These are phyloP conservation scores for Scedosporium minutisporum DNA, from an alignment of 2,329 filamentous ascomycete species.

Conservation along the genomic window DNA sequence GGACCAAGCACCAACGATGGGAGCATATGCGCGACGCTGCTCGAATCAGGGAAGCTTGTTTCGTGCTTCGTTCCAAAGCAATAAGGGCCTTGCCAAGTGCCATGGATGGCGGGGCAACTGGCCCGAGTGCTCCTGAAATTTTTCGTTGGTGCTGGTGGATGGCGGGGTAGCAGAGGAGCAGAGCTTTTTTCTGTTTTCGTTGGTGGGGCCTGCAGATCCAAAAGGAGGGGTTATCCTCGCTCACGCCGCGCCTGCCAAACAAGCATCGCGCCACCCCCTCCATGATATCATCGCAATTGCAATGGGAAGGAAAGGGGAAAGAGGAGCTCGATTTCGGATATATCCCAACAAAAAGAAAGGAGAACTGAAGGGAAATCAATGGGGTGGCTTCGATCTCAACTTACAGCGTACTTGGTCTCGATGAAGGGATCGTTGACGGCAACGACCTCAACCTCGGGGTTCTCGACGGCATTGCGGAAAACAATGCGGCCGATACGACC, in stretches of 20 bases:
- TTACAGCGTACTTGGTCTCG: slow-evolving; percentile 91
- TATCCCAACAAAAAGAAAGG: neutral
- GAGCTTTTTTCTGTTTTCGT: neutral
- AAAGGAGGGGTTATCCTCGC: neutral
- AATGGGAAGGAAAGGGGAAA: neutral
- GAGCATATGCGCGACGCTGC: no score
- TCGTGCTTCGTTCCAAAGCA: no score
- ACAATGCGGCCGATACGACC: slow-evolving; percentile 98
- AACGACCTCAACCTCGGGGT: slow-evolving; percentile 81
- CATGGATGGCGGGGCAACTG: neutral
- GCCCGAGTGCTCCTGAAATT: neutral
- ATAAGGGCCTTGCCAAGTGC: neutral
- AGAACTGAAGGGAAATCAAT: neutral
- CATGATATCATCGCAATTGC: slow-evolving; percentile 1
- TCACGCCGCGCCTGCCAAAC: neutral
- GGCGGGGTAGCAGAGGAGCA: neutral
- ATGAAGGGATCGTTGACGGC: slow-evolving; percentile 99
- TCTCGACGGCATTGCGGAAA: slow-evolving; percentile 95
- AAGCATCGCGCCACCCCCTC: neutral
- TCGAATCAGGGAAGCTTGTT: no score
- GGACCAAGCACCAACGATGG: neutral
- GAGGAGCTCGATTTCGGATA: neutral
- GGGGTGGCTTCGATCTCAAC: slow-evolving; percentile 27
- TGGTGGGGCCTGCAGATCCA: neutral
- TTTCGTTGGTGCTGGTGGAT: neutral